Percentiles rank a stretch among this genome's conserved stretches.
Conservation (phyloP, 192 early-diverging fungal genomes). For the Coemansia sp. region DNA sequence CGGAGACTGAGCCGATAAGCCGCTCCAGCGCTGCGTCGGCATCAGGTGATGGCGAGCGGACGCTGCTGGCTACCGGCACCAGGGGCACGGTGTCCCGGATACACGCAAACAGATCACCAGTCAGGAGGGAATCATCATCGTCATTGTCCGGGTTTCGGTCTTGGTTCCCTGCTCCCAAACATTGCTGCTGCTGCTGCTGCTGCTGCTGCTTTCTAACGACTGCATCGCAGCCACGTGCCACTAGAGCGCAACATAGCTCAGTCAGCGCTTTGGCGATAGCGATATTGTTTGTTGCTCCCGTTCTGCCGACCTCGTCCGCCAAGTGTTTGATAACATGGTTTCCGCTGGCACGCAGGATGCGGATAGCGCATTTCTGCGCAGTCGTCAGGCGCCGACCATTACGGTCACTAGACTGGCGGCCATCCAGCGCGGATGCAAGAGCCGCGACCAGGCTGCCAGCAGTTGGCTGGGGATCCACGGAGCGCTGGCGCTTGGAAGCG, state of each 20-base stretch:
- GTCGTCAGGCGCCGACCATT: too few species aligned
- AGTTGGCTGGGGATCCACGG: too few species aligned
- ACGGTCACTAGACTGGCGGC: background rate
- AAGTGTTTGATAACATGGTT: slow-evolving; percentile 5
- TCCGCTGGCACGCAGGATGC: slow-evolving; percentile 23
- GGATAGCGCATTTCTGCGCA: slow-evolving; percentile 18
- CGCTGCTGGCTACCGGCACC: background rate
- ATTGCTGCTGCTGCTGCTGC: too few species aligned
- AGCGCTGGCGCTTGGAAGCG: too few species aligned
- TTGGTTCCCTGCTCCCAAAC: too few species aligned
- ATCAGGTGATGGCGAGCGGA: too few species aligned
- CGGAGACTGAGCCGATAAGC: background rate
- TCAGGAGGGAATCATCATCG: too few species aligned
- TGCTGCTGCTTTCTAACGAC: background rate
- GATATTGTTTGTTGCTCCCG: too few species aligned
- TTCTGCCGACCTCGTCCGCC: background rate
- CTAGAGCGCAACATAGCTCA: slow-evolving; percentile 13
- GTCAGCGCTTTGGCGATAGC: background rate
- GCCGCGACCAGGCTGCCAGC: slow-evolving; percentile 7
- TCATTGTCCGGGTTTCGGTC: too few species aligned
- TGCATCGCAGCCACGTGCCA: background rate
- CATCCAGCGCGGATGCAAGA: slow-evolving; percentile 14
- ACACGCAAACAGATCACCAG: slow-evolving; percentile 32
- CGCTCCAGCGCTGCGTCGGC: background rate
- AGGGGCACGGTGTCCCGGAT: slow-evolving; percentile 28